phyloP scores from a whole-genome alignment of 495 filamentous ascomycete species.

The Bacidia gigantensis region DNA sequence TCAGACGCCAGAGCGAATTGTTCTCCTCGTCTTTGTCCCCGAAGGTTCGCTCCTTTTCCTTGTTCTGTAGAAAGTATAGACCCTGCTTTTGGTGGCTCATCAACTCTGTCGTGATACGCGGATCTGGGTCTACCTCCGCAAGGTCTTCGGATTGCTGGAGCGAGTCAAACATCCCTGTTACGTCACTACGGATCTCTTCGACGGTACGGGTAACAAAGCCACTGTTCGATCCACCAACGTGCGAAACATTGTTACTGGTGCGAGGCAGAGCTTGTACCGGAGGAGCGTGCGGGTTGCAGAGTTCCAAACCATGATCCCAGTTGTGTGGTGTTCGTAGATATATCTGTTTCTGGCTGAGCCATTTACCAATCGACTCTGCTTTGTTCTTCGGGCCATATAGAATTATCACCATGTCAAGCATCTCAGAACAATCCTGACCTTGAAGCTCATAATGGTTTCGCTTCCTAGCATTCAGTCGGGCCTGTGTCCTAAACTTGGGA shows the following conservation, averaged over 20 bases:
- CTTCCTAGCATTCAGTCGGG: conserved; percentile 48
- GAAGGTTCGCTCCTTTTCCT: conserved; percentile 50
- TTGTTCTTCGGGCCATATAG: conserved; percentile 66
- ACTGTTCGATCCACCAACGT: conserved; percentile 16
- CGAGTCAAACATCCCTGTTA: conserved; percentile 76
- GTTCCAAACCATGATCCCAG: conserved; percentile 47
- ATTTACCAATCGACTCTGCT: conserved; percentile 46
- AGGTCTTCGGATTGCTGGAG: conserved; percentile 60
- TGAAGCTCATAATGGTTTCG: conserved; percentile 41
- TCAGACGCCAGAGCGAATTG: conserved; percentile 62
- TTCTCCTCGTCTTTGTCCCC: conserved; percentile 41
- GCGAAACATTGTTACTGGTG: conserved; percentile 9
- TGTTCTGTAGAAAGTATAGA: conserved; percentile 73
- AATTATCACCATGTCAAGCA: conserved; percentile 50
- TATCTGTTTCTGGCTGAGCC: conserved; percentile 48
- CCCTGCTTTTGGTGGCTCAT: conserved; percentile 86
- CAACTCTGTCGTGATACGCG: conserved; percentile 50
- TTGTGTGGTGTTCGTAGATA: conserved; percentile 49
- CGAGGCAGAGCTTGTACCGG: conserved; percentile 20
- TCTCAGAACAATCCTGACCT: conserved; percentile 36
- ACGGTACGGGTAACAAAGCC: conserved; percentile 48
- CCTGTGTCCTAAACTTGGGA: conserved; percentile 48
- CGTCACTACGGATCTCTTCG: conserved; percentile 74
- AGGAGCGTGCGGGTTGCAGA: conserved; percentile 55
- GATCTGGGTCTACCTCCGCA: conserved; percentile 55